Base-by-base conservation (phyloP, 192 early-diverging fungal species). In the Thoreauomyces humboldtii region DNA sequence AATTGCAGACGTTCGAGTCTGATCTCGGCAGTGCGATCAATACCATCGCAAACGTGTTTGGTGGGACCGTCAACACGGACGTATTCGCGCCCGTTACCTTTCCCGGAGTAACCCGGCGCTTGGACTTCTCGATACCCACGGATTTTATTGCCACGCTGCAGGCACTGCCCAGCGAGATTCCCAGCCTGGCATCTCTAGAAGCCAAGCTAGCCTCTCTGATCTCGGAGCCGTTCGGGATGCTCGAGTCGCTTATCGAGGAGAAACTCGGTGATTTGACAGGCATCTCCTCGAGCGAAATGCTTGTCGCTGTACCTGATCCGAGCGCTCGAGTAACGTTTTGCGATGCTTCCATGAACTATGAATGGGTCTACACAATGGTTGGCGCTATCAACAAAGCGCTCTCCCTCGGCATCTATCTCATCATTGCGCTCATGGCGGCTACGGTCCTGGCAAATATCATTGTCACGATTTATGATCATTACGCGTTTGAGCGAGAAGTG, bases 91-190 rank as follows among this genome's bases (percentile, higher is more conserved):
- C 67, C 4, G 38, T 69, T 29, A 43, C 35, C 2, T 61, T 69
- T 31, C 67, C 67, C 7, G 46, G 54, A 15, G 67, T 61, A 11
- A 41, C 7, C 21, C 32, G 33, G 4, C 50, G 44, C 33, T 42
- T 69, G 35, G 55, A 69, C 42, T 61, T 60, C 33, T 35, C 33
- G 36, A 61, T 69, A n/a, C 67, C 67, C 27, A 22, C n/a, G 0
- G 51, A 24, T 9, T 69, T 69, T 42, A 35, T 69, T 17, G 37
- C 48, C 22, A 34, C 34, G 29, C 37, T 69, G 50, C n/a, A 61
- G 37, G 38, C 22, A 6, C 34, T 69, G 25, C 11, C 11, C 2
- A 33, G 44, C 25, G 48, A 52, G 4, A 41, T 69, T 14, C 67
- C 67, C 25, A 61, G 21, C 6, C 28, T 69, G 12, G 15, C 27